phyloP scores from a whole-genome alignment of 441 rosid species.

The Jatropha podagrica region DNA sequence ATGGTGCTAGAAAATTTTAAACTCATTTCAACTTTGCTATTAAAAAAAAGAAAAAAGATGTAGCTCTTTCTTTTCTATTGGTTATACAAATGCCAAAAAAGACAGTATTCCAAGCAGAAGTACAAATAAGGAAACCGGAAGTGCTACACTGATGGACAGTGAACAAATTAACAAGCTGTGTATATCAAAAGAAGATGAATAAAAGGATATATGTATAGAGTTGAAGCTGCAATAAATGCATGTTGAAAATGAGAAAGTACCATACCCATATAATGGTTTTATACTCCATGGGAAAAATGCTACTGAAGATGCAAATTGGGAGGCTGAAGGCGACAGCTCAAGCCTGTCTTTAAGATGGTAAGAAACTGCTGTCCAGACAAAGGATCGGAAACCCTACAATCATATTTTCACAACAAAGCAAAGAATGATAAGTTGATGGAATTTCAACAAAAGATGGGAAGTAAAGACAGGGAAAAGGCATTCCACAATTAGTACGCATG shows the following conservation, averaged over 20 bases:
- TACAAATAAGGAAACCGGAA: background rate
- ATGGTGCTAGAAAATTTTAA: slow-evolving; percentile 1
- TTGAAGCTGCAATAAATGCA: background rate
- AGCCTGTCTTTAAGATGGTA: slow-evolving; percentile 91
- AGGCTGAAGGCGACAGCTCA: slow-evolving; percentile 88
- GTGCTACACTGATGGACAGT: background rate
- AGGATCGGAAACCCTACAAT: slow-evolving; percentile 89
- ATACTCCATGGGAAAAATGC: slow-evolving; percentile 95
- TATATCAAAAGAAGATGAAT: background rate
- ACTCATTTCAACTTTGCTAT: background rate
- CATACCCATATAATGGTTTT: slow-evolving; percentile 92
- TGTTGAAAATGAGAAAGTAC: slow-evolving; percentile 4
- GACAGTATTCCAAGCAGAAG: background rate
- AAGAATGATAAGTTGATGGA: background rate
- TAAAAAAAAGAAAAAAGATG: too few species aligned
- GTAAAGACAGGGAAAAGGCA: background rate
- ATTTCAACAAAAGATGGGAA: background rate
- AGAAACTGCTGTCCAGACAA: slow-evolving; percentile 96
- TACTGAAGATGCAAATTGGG: slow-evolving; percentile 81
- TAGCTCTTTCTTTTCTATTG: too few species aligned
- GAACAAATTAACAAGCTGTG: background rate
- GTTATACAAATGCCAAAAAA: too few species aligned
- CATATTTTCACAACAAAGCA: slow-evolving; percentile 9
- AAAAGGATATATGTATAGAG: background rate
- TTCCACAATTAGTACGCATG: background rate